Evolutionary conservation across 306 rosid species (phyloP).

Genomic region (Malus orientalis): DNA sequence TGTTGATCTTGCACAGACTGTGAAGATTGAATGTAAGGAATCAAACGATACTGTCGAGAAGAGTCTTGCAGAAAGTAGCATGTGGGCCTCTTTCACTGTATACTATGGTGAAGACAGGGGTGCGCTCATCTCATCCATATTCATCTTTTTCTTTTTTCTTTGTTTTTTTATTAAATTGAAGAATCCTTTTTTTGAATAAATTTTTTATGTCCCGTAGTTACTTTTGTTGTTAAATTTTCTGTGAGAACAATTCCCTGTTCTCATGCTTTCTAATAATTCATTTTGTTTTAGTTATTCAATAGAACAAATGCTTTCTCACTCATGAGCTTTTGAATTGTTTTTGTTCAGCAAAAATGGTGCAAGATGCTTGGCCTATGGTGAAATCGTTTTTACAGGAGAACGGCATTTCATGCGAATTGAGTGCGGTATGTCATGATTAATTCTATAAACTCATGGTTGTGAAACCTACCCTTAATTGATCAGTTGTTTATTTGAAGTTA

Average conservation of each 20-base stretch:
- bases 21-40: not conserved
- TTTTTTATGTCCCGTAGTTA: too few species aligned
- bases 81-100: not conserved
- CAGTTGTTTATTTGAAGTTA: not conserved
- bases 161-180: too few species aligned
- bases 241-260: not conserved
- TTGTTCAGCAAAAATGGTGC: not conserved
- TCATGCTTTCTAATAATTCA: too few species aligned
- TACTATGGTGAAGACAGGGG: not conserved
- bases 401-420: not conserved
- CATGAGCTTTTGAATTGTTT: not conserved
- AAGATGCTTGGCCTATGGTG: not conserved
- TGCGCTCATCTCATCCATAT: not conserved
- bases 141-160: not conserved
- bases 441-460: not conserved
- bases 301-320: not conserved
- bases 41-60: too few species aligned
- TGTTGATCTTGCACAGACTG: not conserved
- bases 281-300: not conserved
- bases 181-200: too few species aligned
- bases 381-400: not conserved
- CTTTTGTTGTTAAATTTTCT: too few species aligned
- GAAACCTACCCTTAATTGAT: not conserved
- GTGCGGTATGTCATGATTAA: not conserved
- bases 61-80: not conserved